A percentile compares a stretch with the other conserved stretches of the same genome.
These are phyloP conservation scores for Saururus chinensis DNA, from an alignment of 164 flowering plant genomes.

Conservation along the genomic window DNA sequence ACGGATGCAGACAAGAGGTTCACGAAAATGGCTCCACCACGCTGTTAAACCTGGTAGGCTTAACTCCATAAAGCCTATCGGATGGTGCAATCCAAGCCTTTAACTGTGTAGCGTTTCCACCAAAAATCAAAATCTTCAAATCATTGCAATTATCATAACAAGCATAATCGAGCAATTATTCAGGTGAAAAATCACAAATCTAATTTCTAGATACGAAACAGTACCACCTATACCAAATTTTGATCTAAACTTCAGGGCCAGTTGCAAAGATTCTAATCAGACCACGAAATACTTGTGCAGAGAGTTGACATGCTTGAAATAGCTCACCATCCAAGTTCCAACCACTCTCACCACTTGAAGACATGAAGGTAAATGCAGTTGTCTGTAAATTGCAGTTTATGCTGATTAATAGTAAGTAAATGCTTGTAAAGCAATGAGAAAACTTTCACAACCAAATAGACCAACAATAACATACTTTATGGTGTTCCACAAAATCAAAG, in stretches of 20 bases:
- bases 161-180: too few relatives aligned
- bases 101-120: too few relatives aligned
- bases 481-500: constrained; percentile 86
- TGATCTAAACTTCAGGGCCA: constrained; percentile 52
- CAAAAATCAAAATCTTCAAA: too few relatives aligned
- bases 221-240: background rate
- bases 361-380: constrained; percentile 69
- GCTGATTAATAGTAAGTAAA: background rate
- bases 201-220: background rate
- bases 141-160: too few relatives aligned
- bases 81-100: too few relatives aligned
- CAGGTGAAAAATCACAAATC: background rate
- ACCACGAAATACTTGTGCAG: constrained; percentile 88
- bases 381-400: constrained; percentile 37
- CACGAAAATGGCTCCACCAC: too few relatives aligned
- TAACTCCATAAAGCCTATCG: too few relatives aligned
- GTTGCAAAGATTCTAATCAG: constrained; percentile 73
- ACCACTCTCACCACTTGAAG: constrained; percentile 57
- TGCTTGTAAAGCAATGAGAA: too few relatives aligned
- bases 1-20: too few relatives aligned
- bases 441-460: background rate
- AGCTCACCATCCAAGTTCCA: constrained; percentile 98
- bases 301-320: constrained; percentile 79
- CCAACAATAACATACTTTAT: constrained; percentile 39
- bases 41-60: too few relatives aligned